phyloP scores from a whole-genome alignment of 352 stramenopile species.

The Phytopythium litorale region DNA sequence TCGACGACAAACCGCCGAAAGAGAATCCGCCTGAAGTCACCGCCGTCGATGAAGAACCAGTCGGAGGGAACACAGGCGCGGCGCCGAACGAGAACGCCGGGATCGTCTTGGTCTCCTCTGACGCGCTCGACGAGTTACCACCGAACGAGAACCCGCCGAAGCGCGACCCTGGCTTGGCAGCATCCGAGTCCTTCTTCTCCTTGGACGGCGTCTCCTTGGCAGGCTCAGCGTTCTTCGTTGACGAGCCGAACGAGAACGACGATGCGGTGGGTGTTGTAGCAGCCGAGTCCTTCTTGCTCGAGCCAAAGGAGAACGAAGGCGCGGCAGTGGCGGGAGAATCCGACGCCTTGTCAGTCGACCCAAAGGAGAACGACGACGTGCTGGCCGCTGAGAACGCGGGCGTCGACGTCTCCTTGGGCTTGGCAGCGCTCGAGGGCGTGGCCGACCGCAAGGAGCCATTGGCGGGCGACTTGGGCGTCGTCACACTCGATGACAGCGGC shows the following conservation, averaged over 20 bases:
- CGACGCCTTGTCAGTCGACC: slow-evolving; percentile 1
- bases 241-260: slow-evolving; percentile 7
- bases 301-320: slow-evolving; percentile 7
- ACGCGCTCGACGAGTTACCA: slow-evolving; percentile 12
- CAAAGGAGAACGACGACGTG: slow-evolving; percentile 10
- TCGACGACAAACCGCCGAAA: slow-evolving; percentile 28
- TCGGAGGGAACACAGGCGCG: slow-evolving; percentile 11
- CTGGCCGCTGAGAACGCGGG: neutral
- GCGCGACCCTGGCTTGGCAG: slow-evolving; percentile 20
- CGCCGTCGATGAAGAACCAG: slow-evolving; percentile 13
- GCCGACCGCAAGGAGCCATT: slow-evolving; percentile 12
- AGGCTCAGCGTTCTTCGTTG: slow-evolving; percentile 5
- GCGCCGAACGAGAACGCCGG: slow-evolving; percentile 46
- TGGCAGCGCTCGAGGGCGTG: slow-evolving; percentile 4
- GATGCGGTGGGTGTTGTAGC: neutral
- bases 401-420: slow-evolving; percentile 5
- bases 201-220: neutral
- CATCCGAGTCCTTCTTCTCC: slow-evolving; percentile 11
- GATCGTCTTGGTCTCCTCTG: slow-evolving; percentile 24
- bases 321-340: neutral
- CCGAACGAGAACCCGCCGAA: slow-evolving; percentile 44
- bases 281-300: neutral
- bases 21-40: slow-evolving; percentile 30
- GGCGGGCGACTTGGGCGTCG: slow-evolving; percentile 1
- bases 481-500: neutral